A percentile compares a stretch with the other conserved stretches of the same genome.
Conservation (phyloP, 2,329 filamentous ascomycete genomes). For the Huntiella bhutanensis region DNA sequence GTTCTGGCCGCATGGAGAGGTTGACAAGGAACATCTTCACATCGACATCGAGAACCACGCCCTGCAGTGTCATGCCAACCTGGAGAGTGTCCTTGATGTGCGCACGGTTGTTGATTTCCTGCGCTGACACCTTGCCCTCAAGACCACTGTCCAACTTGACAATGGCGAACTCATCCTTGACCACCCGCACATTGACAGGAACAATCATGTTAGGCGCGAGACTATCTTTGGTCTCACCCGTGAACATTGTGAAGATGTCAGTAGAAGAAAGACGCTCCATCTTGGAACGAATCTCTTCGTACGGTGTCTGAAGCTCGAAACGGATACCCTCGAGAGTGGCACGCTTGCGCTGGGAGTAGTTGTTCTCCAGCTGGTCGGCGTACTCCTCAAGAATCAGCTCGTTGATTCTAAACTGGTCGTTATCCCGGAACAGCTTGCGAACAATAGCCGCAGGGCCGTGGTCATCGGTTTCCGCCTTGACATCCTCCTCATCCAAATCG, state of each 20-base stretch:
- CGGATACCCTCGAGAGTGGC: constrained; percentile 93
- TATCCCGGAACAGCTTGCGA: constrained; percentile 83
- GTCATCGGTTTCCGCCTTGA: constrained; percentile 83
- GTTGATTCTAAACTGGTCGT: constrained; percentile 86
- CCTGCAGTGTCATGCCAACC: constrained; percentile 67
- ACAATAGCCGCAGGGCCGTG: constrained; percentile 81
- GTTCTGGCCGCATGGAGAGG: constrained; percentile 55
- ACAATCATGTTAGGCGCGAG: constrained; percentile 82
- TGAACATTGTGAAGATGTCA: constrained; percentile 90
- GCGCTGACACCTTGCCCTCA: constrained; percentile 67
- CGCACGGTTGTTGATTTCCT: constrained; percentile 58
- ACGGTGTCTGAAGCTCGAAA: constrained; percentile 77
- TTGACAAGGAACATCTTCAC: constrained; percentile 70
- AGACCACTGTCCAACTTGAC: constrained; percentile 87
- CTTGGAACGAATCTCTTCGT: constrained; percentile 76
- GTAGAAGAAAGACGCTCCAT: constrained; percentile 53
- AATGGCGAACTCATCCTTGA: constrained; percentile 83
- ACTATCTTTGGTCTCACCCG: constrained; percentile 73
- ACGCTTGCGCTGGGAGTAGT: constrained; percentile 85
- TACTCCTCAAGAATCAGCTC: constrained; percentile 94
- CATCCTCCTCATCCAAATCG: constrained; percentile 92
- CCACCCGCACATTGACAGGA: constrained; percentile 69
- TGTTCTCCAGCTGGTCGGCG: constrained; percentile 80
- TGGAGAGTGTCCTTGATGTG: constrained; percentile 57
- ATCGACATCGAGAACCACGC: constrained; percentile 74